Conservation (phyloP, 495 filamentous ascomycete genomes). For the Podospora appendiculata region DNA sequence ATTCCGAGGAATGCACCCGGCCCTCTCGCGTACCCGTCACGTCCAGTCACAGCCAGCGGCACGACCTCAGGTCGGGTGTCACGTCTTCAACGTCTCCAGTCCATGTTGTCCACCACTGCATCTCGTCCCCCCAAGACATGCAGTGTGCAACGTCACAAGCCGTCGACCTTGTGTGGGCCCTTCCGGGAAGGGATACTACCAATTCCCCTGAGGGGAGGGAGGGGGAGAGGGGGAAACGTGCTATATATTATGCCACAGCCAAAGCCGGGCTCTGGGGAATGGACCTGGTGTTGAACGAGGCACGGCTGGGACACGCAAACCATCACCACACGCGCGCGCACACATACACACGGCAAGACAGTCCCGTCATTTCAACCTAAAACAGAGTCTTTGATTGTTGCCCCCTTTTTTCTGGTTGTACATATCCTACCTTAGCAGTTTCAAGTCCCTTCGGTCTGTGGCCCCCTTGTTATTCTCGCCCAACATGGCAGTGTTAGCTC, state of each 20-base stretch:
- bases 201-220: neutral
- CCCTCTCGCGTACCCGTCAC: neutral
- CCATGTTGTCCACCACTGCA: neutral
- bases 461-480: neutral
- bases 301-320: neutral
- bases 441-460: neutral
- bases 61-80: neutral
- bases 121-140: neutral
- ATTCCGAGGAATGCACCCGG: neutral
- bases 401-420: neutral
- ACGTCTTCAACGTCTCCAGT: neutral
- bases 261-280: neutral
- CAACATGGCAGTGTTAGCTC: slow-evolving; percentile 3
- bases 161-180: no score
- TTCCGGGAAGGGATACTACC: no score
- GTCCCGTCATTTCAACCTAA: neutral
- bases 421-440: neutral
- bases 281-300: neutral
- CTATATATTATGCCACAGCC: neutral
- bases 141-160: slow-evolving; percentile 2
- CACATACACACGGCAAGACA: neutral
- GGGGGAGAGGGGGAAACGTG: neutral
- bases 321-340: neutral
- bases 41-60: neutral
- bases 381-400: neutral